Conservation (phyloP, 2,329 filamentous ascomycete genomes). For the Colletotrichum simmondsii region DNA sequence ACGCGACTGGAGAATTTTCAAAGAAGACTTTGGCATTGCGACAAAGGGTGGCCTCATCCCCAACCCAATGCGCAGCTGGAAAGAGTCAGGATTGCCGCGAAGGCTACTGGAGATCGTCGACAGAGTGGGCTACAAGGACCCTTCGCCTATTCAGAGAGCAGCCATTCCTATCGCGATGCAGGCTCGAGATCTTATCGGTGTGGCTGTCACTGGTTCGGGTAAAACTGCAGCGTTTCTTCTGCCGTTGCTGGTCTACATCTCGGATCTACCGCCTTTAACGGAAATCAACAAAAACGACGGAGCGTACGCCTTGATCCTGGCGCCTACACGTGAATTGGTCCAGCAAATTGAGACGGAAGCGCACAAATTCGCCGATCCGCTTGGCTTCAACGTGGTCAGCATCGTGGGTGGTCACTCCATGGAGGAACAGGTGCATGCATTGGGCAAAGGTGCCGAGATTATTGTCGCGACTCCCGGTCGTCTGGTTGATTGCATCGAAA, state of each 20-base stretch:
- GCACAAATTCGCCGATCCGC: constrained; percentile 87
- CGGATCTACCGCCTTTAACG: constrained; percentile 84
- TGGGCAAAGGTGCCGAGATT: constrained; percentile 94
- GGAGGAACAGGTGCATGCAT: constrained; percentile 90
- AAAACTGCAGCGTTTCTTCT: constrained; percentile 97
- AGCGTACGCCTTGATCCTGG: constrained; percentile 96
- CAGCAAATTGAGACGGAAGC: constrained; percentile 98
- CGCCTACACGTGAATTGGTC: constrained; percentile 95
- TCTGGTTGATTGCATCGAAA: constrained; percentile 95
- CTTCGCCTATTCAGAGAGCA: constrained; percentile 90
- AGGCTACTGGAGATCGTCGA: constrained; percentile 84
- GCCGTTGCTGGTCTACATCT: constrained; percentile 93
- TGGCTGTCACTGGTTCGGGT: constrained; percentile 97
- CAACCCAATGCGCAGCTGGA: constrained; percentile 96
- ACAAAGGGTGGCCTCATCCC: constrained; percentile 94
- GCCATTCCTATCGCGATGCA: constrained; percentile 96
- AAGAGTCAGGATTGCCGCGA: constrained; percentile 83
- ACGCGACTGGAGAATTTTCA: constrained; percentile 99
- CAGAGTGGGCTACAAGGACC: constrained; percentile 89
- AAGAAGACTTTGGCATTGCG: constrained; percentile 96
- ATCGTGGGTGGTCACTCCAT: constrained; percentile 97
- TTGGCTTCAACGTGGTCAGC: constrained; percentile 95
- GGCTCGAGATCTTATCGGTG: constrained; percentile 94
- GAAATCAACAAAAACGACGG: constrained; percentile 92
- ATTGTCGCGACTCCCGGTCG: constrained; percentile 98